Percentiles rank a stretch among this genome's conserved stretches.
Evolutionary conservation across 257 asterid genomes (phyloP).

Genomic region (Nemophila menziesii): DNA sequence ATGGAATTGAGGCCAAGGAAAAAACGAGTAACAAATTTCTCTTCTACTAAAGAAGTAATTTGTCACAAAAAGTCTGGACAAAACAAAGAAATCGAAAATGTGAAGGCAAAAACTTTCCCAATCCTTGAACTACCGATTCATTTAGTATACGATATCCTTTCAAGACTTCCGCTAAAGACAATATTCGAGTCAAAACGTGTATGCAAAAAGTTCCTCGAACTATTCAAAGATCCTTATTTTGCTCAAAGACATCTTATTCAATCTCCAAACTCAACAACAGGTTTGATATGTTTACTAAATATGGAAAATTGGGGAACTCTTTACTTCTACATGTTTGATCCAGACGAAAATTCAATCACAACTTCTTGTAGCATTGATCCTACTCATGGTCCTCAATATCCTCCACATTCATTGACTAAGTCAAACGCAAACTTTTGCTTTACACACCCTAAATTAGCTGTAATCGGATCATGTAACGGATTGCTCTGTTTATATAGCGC

Average conservation of each 20-base stretch:
- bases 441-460: slow-evolving; percentile 9
- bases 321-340: slow-evolving; percentile 26
- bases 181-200: slow-evolving; percentile 24
- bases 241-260: slow-evolving; percentile 24
- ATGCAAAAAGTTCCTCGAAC: slow-evolving; percentile 26
- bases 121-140: slow-evolving; percentile 39
- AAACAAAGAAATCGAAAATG: background rate
- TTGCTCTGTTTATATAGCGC: slow-evolving; percentile 29
- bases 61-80: background rate
- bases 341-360: slow-evolving; percentile 17
- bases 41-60: background rate
- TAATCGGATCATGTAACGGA: slow-evolving; percentile 46
- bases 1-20: background rate
- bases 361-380: slow-evolving; percentile 26
- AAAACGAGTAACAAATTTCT: background rate
- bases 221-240: slow-evolving; percentile 44
- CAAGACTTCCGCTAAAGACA: slow-evolving; percentile 37
- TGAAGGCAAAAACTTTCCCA: slow-evolving; percentile 7
- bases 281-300: slow-evolving; percentile 21
- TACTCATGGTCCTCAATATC: slow-evolving; percentile 1
- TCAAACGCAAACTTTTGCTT: slow-evolving; percentile 23
- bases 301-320: slow-evolving; percentile 11
- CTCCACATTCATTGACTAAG: slow-evolving; percentile 8
- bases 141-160: slow-evolving; percentile 28
- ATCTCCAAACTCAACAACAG: slow-evolving; percentile 24